Conservation (phyloP, 2,329 filamentous ascomycete genomes). For the Dissoconium aciculare region DNA sequence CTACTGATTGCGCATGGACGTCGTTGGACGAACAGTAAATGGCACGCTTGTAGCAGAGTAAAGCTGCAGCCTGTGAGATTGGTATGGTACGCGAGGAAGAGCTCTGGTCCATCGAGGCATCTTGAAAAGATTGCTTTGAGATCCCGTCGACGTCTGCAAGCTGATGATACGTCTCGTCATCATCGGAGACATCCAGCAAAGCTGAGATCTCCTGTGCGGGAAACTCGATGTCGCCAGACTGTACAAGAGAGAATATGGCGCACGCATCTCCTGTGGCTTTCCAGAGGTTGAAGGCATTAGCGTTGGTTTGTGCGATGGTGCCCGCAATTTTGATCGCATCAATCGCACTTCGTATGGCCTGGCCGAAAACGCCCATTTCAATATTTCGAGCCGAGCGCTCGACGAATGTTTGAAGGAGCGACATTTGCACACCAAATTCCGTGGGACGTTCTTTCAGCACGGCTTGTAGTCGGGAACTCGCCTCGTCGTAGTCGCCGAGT, state of each 20-base stretch:
- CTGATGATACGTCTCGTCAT: conserved; percentile 43
- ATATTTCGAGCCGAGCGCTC: conserved; percentile 66
- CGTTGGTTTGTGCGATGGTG: conserved; percentile 44
- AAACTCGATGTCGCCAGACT: conserved; percentile 49
- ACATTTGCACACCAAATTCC: conserved; percentile 78
- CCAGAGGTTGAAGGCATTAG: conserved; percentile 84
- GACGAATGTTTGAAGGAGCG: conserved; percentile 72
- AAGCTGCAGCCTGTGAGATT: conserved; percentile 46
- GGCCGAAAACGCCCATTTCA: conserved; percentile 74
- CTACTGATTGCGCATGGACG: conserved; percentile 78
- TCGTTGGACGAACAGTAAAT: conserved; percentile 60
- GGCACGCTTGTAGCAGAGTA: conserved; percentile 77
- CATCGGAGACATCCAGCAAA: conserved; percentile 43
- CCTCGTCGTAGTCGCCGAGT: conserved; percentile 74
- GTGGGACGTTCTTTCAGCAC: conserved; percentile 53
- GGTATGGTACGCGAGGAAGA: conserved; percentile 26
- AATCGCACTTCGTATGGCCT: conserved; percentile 55
- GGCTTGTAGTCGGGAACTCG: conserved; percentile 58
- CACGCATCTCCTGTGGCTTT: conserved; percentile 82
- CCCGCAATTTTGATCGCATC: conserved; percentile 55
- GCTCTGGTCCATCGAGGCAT: conserved; percentile 18
- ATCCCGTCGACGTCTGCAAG: conserved; percentile 57
- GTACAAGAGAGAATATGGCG: conserved; percentile 65
- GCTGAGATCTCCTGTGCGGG: conserved; percentile 43
- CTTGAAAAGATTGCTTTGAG: conserved; percentile 7